Evolutionary conservation across 495 filamentous ascomycete species (phyloP).

Genomic region (Hypoxylon subgilvum): DNA sequence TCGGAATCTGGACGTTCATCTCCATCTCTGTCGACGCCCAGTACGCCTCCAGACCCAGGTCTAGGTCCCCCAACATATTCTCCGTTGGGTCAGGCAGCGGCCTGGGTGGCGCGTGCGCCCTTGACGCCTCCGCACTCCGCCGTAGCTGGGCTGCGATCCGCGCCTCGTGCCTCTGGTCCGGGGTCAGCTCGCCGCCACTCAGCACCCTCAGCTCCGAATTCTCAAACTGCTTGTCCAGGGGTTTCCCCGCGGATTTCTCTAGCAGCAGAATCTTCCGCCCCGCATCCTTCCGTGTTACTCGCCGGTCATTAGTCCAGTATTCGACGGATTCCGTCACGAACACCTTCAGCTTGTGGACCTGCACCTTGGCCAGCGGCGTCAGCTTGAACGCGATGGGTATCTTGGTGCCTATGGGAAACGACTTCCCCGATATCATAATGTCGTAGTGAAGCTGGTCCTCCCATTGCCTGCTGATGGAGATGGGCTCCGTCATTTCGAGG

Average conservation of each 20-base stretch:
- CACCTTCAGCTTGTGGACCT: constrained; percentile 95
- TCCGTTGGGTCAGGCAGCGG: constrained; percentile 57
- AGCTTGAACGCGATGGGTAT: constrained; percentile 98
- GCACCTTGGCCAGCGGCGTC: constrained; percentile 93
- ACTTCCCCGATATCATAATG: constrained; percentile 98
- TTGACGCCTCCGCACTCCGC: constrained; percentile 48
- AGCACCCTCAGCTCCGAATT: constrained; percentile 80
- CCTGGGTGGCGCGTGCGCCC: constrained; percentile 40
- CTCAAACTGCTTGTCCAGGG: constrained; percentile 75
- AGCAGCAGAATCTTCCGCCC: constrained; percentile 85
- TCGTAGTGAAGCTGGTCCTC: constrained; percentile 98
- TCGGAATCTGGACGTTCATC: constrained; percentile 92
- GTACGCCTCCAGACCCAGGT: constrained; percentile 62
- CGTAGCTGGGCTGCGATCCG: constrained; percentile 47
- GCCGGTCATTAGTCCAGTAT: constrained; percentile 87
- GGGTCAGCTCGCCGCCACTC: constrained; percentile 74
- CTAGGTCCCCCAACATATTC: constrained; percentile 84
- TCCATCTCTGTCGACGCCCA: constrained; percentile 96
- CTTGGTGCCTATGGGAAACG: constrained; percentile 88
- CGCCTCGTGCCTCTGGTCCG: constrained; percentile 51
- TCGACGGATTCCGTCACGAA: constrained; percentile 93
- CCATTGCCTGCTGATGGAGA: constrained; percentile 96
- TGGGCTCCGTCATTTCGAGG: constrained; percentile 91
- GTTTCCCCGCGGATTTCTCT: constrained; percentile 86
- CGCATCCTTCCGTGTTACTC: constrained; percentile 84